phyloP scores from a whole-genome alignment of 768 basidiomycete genomes.

The Amanita polypyramis region DNA sequence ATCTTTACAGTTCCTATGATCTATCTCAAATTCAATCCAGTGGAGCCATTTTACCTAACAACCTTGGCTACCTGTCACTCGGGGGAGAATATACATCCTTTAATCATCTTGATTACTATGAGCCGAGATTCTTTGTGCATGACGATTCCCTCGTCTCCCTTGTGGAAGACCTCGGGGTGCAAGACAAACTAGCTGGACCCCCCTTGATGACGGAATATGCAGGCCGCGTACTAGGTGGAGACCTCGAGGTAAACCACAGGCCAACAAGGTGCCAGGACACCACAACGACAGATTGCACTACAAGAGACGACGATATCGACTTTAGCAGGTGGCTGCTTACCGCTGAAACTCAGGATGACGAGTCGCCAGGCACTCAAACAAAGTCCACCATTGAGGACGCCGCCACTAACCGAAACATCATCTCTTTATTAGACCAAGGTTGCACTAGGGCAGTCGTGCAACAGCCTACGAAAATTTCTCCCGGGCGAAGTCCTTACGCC shows the following conservation, averaged over 20 bases:
- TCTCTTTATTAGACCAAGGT: no score
- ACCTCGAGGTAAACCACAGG: neutral
- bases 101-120: constrained; percentile 2
- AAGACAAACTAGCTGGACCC: neutral
- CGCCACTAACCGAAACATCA: no score
- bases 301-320: constrained; percentile 5
- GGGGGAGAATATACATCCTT: neutral
- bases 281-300: neutral
- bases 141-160: neutral
- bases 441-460: no score
- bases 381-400: neutral
- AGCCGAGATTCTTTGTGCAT: neutral
- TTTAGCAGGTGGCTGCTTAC: constrained; percentile 7
- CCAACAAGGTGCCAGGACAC: neutral
- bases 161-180: neutral
- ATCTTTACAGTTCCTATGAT: constrained; percentile 1
- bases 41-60: neutral
- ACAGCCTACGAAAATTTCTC: no score
- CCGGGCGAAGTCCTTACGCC: no score
- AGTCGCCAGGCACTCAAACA: neutral
- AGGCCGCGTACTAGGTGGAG: neutral
- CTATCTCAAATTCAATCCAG: neutral
- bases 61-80: neutral
- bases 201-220: neutral
- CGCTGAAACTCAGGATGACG: neutral